Conservation (phyloP, 2,329 filamentous ascomycete genomes). For the Monilinia fructicola region DNA sequence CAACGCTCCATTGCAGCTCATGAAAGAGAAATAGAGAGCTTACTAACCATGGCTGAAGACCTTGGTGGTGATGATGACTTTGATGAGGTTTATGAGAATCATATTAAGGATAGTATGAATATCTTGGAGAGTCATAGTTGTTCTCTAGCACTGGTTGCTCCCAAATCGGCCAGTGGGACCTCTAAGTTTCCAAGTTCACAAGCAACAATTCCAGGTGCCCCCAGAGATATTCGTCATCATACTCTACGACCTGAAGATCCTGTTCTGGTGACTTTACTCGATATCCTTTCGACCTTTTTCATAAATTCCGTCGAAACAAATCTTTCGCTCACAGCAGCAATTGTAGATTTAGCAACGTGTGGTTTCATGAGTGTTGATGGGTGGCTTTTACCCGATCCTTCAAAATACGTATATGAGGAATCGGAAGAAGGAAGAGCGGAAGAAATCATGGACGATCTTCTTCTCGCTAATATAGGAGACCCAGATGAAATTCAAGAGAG, state of each 20-base stretch:
- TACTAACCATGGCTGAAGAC: conserved; percentile 66
- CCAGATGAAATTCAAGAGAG: conserved; percentile 44
- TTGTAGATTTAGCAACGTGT: conserved; percentile 81
- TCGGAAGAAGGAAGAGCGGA: conserved; percentile 39
- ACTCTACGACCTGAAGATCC: conserved; percentile 63
- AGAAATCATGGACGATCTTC: conserved; percentile 43
- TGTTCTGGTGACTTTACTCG: conserved; percentile 63
- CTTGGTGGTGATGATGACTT: conserved; percentile 69
- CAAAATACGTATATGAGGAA: conserved; percentile 58
- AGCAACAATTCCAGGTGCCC: conserved; percentile 58
- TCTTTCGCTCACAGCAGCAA: conserved; percentile 77
- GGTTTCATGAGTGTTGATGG: conserved; percentile 82
- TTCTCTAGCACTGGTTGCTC: conserved; percentile 65
- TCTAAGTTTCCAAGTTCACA: conserved; percentile 56
- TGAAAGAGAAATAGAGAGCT: conserved; percentile 69
- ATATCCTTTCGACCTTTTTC: conserved; percentile 77
- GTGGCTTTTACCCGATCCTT: conserved; percentile 80
- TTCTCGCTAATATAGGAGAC: conserved; percentile 27
- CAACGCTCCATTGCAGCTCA: conserved; percentile 71
- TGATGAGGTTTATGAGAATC: conserved; percentile 69
- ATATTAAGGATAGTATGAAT: conserved; percentile 68
- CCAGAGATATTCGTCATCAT: conserved; percentile 60
- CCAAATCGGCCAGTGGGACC: conserved; percentile 57
- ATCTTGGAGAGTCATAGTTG: conserved; percentile 72
- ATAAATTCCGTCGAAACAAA: conserved; percentile 91